Conservation (phyloP, 768 basidiomycete genomes). For the Antrodiella citrinella region DNA sequence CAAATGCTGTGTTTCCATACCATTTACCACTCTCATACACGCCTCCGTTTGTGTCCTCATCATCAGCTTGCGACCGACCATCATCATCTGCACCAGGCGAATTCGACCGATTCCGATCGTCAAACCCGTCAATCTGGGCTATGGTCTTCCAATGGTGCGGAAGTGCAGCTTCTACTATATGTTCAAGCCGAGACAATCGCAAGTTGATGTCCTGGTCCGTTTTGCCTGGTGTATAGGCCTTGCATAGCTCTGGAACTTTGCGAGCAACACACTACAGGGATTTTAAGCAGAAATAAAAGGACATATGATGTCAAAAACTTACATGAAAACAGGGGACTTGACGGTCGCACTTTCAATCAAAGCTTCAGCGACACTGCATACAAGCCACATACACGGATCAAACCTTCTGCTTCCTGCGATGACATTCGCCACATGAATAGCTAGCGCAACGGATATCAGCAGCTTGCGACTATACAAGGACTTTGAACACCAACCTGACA, state of each 20-base stretch:
- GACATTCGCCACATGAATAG: slow-evolving; percentile 84
- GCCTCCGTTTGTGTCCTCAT: slow-evolving; percentile 68
- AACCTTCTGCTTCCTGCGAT: slow-evolving; percentile 84
- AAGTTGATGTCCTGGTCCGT: slow-evolving; percentile 73
- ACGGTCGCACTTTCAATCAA: slow-evolving; percentile 62
- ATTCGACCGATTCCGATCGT: slow-evolving; percentile 36
- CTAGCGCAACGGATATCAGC: too few relatives aligned
- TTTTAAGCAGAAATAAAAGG: slow-evolving; percentile 1
- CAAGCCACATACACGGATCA: slow-evolving; percentile 11
- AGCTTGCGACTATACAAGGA: background rate
- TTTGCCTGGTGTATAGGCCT: slow-evolving; percentile 84
- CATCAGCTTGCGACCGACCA: slow-evolving; percentile 62
- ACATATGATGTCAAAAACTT: too few relatives aligned
- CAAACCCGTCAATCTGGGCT: slow-evolving; percentile 13
- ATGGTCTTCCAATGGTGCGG: slow-evolving; percentile 56
- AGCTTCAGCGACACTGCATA: slow-evolving; percentile 1
- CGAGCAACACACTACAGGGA: slow-evolving; percentile 62
- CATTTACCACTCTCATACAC: slow-evolving; percentile 79
- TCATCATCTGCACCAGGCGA: slow-evolving; percentile 57
- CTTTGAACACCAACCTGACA: slow-evolving; percentile 49
- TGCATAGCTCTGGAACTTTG: slow-evolving; percentile 83
- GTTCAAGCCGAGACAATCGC: slow-evolving; percentile 68
- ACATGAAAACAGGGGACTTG: slow-evolving; percentile 84
- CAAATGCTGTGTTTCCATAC: slow-evolving; percentile 78
- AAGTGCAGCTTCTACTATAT: slow-evolving; percentile 71